Conservation (phyloP, 371 early-diverging fungal genomes). For the Blakeslea trispora region DNA sequence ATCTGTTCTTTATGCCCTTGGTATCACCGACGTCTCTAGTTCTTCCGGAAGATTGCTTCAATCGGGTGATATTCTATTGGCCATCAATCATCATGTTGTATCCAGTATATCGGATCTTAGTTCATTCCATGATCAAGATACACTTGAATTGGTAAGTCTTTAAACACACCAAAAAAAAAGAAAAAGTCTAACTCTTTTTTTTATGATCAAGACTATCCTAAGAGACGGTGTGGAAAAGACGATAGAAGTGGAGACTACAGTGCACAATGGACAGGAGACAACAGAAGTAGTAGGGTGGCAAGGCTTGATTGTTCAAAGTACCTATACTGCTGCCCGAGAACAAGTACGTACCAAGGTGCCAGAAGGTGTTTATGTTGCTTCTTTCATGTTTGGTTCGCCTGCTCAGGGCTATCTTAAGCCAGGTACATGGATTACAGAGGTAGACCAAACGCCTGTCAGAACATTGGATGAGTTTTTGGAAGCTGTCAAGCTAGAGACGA, state of each 20-base stretch:
- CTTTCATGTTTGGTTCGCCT: constrained; percentile 70
- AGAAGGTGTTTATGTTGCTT: constrained; percentile 73
- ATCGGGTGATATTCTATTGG: constrained; percentile 80
- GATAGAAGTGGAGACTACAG: constrained; percentile 57
- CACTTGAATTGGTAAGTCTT: constrained; percentile 20
- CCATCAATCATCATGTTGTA: constrained; percentile 66
- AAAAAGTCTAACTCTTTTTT: not conserved
- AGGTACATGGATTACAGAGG: constrained; percentile 69
- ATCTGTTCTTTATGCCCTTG: constrained; percentile 66
- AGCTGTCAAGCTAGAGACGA: constrained; percentile 34
- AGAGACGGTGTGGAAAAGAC: constrained; percentile 55
- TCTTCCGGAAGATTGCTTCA: constrained; percentile 62
- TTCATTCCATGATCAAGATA: constrained; percentile 8
- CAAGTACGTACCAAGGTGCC: constrained; percentile 71
- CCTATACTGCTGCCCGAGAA: constrained; percentile 80
- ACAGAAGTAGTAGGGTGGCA: constrained; percentile 79
- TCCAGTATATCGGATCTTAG: constrained; percentile 51
- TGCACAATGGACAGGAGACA: constrained; percentile 57
- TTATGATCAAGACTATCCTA: constrained; percentile 50
- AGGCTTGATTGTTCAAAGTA: constrained; percentile 78
- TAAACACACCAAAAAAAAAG: no score
- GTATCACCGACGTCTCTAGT: constrained; percentile 55
- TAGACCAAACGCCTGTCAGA: constrained; percentile 48
- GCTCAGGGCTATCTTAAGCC: constrained; percentile 60
- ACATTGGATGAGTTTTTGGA: constrained; percentile 49